phyloP scores from a whole-genome alignment of 1,139 yeast species.

The Yamadazyma taylorii region DNA sequence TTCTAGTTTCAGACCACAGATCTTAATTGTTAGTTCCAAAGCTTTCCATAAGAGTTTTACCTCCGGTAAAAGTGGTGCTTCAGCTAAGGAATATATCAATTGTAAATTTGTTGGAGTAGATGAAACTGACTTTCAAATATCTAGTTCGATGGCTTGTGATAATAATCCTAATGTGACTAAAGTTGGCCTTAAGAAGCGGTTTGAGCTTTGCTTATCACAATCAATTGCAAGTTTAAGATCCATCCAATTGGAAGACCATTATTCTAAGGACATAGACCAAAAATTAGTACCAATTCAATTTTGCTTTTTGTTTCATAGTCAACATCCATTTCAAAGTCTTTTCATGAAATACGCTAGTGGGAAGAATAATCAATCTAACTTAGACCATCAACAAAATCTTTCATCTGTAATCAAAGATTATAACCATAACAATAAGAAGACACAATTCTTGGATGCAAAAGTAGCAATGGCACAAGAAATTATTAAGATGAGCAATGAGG shows the following conservation, averaged over 20 bases:
- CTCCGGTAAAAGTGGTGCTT: constrained; percentile 14
- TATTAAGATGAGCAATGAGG: constrained; percentile 18
- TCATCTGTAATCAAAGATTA: constrained; percentile 3
- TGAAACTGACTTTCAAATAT: constrained; percentile 18
- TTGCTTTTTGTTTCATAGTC: constrained; percentile 18
- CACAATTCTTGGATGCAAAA: constrained; percentile 14
- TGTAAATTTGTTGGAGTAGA: constrained; percentile 19
- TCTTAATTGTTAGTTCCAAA: constrained; percentile 18
- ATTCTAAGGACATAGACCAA: too few species aligned
- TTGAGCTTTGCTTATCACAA: constrained; percentile 10
- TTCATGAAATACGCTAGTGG: constrained; percentile 14
- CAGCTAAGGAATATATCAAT: constrained; percentile 4
- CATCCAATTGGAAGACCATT: constrained; percentile 1
- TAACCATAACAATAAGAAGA: constrained; percentile 4
- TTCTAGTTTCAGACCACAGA: constrained; percentile 19
- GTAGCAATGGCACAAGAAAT: constrained; percentile 21
- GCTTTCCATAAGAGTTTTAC: constrained; percentile 1
- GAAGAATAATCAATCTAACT: not conserved
- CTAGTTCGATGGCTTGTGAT: constrained; percentile 3
- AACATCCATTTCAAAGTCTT: constrained; percentile 19
- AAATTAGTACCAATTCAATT: constrained; percentile 29
- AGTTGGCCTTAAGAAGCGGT: constrained; percentile 5
- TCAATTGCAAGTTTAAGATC: constrained; percentile 15
- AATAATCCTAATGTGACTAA: constrained; percentile 3
- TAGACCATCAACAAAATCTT: constrained; percentile 3